Evolutionary conservation across 2,329 filamentous ascomycete genomes (phyloP).

Genomic region (Colletotrichum graminicola): DNA sequence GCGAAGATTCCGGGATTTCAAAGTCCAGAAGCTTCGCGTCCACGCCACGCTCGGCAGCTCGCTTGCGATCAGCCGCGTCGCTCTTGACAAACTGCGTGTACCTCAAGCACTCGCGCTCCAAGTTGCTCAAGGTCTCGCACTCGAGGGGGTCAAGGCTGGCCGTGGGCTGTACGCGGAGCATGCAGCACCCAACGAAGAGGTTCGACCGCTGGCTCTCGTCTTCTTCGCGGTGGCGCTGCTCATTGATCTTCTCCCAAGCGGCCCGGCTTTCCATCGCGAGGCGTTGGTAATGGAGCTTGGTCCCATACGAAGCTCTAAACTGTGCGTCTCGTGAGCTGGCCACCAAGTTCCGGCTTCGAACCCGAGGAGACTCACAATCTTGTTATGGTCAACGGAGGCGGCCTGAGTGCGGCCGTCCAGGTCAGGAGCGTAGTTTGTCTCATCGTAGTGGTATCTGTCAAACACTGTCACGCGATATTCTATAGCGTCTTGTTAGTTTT

Average conservation of each 20-base stretch:
- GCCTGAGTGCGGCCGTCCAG: slow-evolving; percentile 41
- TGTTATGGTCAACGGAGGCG: slow-evolving; percentile 47
- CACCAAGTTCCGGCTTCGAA: neutral
- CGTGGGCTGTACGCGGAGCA: slow-evolving; percentile 47
- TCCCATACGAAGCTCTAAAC: slow-evolving; percentile 47
- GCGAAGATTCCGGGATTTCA: slow-evolving; percentile 40
- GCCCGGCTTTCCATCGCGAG: slow-evolving; percentile 45
- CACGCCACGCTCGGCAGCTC: slow-evolving; percentile 43
- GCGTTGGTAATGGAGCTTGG: slow-evolving; percentile 46
- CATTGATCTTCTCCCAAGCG: slow-evolving; percentile 44
- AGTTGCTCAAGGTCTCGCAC: slow-evolving; percentile 45
- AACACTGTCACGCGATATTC: slow-evolving; percentile 44
- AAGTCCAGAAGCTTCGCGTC: slow-evolving; percentile 45
- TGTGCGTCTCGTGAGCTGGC: slow-evolving; percentile 1
- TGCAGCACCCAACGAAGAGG: slow-evolving; percentile 45
- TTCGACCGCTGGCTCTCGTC: slow-evolving; percentile 21
- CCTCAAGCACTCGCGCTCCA: slow-evolving; percentile 45
- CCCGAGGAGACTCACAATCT: slow-evolving; percentile 42
- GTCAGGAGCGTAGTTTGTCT: slow-evolving; percentile 43
- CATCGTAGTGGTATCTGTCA: slow-evolving; percentile 44
- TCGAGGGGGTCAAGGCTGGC: slow-evolving; percentile 43
- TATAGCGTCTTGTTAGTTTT: neutral
- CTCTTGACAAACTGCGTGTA: slow-evolving; percentile 46
- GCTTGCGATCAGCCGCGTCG: slow-evolving; percentile 39
- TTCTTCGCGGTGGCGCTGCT: slow-evolving; percentile 3